These are phyloP conservation scores for Malassezia equina DNA, from an alignment of 1,284 basidiomycete species.

Conservation along the genomic window DNA sequence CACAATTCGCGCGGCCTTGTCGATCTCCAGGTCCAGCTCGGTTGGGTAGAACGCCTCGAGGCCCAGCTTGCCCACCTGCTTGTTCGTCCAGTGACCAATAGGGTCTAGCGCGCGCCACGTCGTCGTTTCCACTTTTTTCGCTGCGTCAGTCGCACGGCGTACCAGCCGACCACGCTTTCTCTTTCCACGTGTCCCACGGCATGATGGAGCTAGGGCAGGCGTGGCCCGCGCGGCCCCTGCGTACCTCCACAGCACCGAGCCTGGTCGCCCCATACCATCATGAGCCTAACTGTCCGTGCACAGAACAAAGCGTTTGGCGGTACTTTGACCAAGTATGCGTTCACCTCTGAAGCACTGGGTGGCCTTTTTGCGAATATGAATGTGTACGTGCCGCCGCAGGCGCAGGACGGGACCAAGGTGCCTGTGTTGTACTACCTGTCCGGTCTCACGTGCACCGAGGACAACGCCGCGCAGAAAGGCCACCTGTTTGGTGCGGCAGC, in stretches of 20 bases:
- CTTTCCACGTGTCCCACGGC: constrained; percentile 12
- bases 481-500: constrained; percentile 35
- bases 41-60: constrained; percentile 43
- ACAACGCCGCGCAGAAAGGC: constrained; percentile 59
- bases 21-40: constrained; percentile 28
- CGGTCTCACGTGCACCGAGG: constrained; percentile 89
- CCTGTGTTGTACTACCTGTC: constrained; percentile 78
- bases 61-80: constrained; percentile 27
- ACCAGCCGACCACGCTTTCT: constrained; percentile 14
- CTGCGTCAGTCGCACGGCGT: constrained; percentile 4
- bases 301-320: constrained; percentile 27
- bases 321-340: constrained; percentile 36
- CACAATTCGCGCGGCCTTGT: constrained; percentile 42
- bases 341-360: constrained; percentile 60
- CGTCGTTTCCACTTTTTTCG: constrained; percentile 35
- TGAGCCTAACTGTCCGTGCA: constrained; percentile 23
- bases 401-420: constrained; percentile 54
- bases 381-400: constrained; percentile 69
- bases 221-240: neutral
- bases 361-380: constrained; percentile 75
- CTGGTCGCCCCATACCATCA: constrained; percentile 2
- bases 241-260: neutral
- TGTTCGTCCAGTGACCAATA: constrained; percentile 28
- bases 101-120: constrained; percentile 30
- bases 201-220: neutral